These are phyloP conservation scores for Limnanthes douglasii DNA, from an alignment of 345 rosid genomes.

Conservation along the genomic window DNA sequence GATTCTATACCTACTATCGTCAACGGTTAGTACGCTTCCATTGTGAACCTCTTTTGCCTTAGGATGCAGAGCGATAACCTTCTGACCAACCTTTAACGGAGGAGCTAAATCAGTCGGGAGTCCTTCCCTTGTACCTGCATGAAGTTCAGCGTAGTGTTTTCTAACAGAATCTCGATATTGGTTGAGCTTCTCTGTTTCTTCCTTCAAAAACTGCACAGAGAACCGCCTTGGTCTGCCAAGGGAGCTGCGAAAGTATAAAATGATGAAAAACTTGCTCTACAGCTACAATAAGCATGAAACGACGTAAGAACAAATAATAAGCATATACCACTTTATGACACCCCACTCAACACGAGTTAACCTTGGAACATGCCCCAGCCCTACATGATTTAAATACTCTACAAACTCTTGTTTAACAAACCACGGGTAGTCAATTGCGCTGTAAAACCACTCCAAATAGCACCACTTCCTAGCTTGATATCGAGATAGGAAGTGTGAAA, in stretches of 20 bases:
- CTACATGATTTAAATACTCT: constrained; percentile 77
- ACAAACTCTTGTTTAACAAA: constrained; percentile 76
- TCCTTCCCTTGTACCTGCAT: constrained; percentile 52
- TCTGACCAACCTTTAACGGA: constrained; percentile 69
- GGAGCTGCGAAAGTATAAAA: constrained; percentile 34
- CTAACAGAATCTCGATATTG: constrained; percentile 67
- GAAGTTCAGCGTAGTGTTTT: constrained; percentile 57
- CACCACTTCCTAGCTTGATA: constrained; percentile 52
- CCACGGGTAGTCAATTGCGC: constrained; percentile 89
- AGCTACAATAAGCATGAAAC: constrained; percentile 6
- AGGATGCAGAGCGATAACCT: constrained; percentile 56
- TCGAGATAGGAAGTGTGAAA: constrained; percentile 41
- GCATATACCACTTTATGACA: constrained; percentile 52
- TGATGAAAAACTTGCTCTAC: too few relatives aligned
- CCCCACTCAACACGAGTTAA: constrained; percentile 89
- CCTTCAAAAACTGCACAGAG: constrained; percentile 60
- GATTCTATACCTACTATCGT: constrained; percentile 39
- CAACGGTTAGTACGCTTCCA: constrained; percentile 65
- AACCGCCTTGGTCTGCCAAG: constrained; percentile 79
- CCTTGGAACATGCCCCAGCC: constrained; percentile 73
- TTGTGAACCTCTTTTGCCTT: constrained; percentile 52
- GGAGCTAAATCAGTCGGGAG: constrained; percentile 72
- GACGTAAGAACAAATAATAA: not conserved
- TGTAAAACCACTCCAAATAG: constrained; percentile 62
- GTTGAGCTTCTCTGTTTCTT: constrained; percentile 68